Base-by-base conservation (phyloP, 768 basidiomycete species). In the Termitomyces sp. region DNA sequence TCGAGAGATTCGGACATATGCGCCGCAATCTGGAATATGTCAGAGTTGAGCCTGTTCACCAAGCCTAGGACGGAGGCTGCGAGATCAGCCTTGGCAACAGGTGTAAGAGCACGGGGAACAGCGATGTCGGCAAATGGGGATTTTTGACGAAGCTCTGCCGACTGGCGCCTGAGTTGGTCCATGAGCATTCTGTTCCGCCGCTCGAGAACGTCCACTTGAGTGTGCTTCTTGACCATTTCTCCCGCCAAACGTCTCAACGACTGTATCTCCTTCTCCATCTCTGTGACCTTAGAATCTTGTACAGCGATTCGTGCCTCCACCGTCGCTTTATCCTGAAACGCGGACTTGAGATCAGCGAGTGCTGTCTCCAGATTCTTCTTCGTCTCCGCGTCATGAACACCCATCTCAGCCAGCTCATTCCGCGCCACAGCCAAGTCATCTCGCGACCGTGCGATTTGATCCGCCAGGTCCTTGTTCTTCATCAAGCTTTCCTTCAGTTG, bases 11-110 rank as follows among this genome's bases (percentile, higher is more conserved):
- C 78, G 7, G 77, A 75, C 65, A 80, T 70, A 50, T 73, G 72
- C 4, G 79, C 79, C 3, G 77, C 73, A 8, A 70, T 68, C 66
- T 79, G 79, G 67, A 75, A 78, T 24, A 77, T 74, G 54, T 78
- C 77, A 13, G 74, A 73, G 68, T 79, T 78, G 57, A 78, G 66
- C 20, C 66, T 57, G 46, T 75, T 70, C 42, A 76, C 48, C 15
- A 68, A 63, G 18, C 70, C 63, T 36, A 75, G 61, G 56, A 62
- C 32, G 39, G 53, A 54, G n/a, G 61, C 46, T 35, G 35, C 51
- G 18, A 57, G 28, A 20, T 65, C 64, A 24, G 57, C 58, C 40
- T 57, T 62, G 20, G 49, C 33, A 24, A 58, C 45, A 4, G 48
- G 9, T 22, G 53, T 54, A 12, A 54, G 53, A 18, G 53, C 13